These are phyloP conservation scores for Priceomyces medius DNA, from an alignment of 805 yeast species.

Conservation along the genomic window DNA sequence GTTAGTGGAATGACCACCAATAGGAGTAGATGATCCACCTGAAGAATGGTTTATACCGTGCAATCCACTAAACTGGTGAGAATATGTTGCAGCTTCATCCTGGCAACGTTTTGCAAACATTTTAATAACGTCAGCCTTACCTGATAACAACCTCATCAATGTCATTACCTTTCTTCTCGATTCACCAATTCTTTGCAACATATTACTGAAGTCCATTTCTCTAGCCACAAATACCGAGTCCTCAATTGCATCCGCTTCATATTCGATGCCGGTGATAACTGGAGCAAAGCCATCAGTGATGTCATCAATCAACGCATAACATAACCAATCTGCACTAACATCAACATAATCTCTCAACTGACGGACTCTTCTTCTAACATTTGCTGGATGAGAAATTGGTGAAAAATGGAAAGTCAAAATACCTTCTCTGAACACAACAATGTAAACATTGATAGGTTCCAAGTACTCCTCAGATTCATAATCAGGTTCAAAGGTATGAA, in stretches of 20 bases:
- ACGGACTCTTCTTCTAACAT: conserved; percentile 78
- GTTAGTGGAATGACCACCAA: conserved; percentile 3
- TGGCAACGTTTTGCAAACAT: conserved; percentile 96
- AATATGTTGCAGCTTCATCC: conserved; percentile 49
- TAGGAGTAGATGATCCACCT: conserved; percentile 9
- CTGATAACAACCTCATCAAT: conserved; percentile 80
- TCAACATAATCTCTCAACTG: conserved; percentile 75
- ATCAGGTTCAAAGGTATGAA: conserved; percentile 93
- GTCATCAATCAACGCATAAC: conserved; percentile 80
- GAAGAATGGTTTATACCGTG: conserved; percentile 8
- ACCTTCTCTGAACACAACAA: conserved; percentile 61
- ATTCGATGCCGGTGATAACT: conserved; percentile 71
- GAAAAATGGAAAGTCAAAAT: conserved; percentile 59
- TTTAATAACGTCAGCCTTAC: conserved; percentile 93
- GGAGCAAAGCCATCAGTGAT: conserved; percentile 85
- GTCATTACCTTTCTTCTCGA: conserved; percentile 92
- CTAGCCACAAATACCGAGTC: conserved; percentile 82
- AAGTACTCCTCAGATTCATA: conserved; percentile 75
- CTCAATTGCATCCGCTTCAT: conserved; percentile 80
- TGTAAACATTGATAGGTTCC: conserved; percentile 75
- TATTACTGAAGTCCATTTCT: conserved; percentile 68
- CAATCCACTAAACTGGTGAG: conserved; percentile 13
- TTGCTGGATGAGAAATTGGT: conserved; percentile 59
- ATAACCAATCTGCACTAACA: conserved; percentile 78
- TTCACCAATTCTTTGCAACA: conserved; percentile 84